phyloP scores from a whole-genome alignment of 192 early-diverging fungal genomes.

The Rhizoclosmatium globosum region DNA sequence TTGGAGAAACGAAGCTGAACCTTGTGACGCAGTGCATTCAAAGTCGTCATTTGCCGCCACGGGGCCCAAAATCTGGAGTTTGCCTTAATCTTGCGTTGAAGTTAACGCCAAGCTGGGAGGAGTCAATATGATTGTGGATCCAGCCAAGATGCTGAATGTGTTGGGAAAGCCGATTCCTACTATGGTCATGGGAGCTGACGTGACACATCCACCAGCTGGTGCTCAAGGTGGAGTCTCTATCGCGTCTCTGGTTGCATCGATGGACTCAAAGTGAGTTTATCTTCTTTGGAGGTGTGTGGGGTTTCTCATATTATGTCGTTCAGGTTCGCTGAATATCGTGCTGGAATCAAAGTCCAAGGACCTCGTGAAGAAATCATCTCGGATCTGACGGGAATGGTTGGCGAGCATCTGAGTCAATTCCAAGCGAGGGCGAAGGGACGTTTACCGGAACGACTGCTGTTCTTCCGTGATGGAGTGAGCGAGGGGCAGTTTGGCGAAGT shows the following conservation, averaged over 20 bases:
- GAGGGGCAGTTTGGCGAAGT: constrained; percentile 64
- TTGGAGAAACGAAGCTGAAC: constrained; percentile 80
- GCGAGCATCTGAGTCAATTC: constrained; percentile 46
- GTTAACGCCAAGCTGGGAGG: constrained; percentile 41
- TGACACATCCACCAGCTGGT: constrained; percentile 84
- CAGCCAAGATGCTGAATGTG: constrained; percentile 25
- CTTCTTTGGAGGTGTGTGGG: neutral
- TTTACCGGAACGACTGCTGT: constrained; percentile 58
- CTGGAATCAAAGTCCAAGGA: constrained; percentile 50
- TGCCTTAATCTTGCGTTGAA: constrained; percentile 77
- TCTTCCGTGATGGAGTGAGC: constrained; percentile 76
- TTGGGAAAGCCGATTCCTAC: constrained; percentile 21
- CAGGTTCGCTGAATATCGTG: constrained; percentile 45
- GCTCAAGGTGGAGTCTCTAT: constrained; percentile 50
- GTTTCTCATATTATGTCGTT: neutral
- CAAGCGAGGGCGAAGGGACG: constrained; percentile 44
- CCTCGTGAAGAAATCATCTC: constrained; percentile 56
- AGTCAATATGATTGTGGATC: constrained; percentile 32
- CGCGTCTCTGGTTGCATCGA: constrained; percentile 56
- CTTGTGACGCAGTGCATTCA: constrained; percentile 85
- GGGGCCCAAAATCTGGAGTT: constrained; percentile 50
- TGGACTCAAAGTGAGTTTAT: constrained; percentile 35
- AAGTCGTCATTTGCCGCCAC: constrained; percentile 55
- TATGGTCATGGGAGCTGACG: constrained; percentile 78
- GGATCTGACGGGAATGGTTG: constrained; percentile 48